Percentiles rank a stretch among this genome's conserved stretches.
Conservation (phyloP, 2,329 filamentous ascomycete genomes). For the Chrysosporium queenslandicum region DNA sequence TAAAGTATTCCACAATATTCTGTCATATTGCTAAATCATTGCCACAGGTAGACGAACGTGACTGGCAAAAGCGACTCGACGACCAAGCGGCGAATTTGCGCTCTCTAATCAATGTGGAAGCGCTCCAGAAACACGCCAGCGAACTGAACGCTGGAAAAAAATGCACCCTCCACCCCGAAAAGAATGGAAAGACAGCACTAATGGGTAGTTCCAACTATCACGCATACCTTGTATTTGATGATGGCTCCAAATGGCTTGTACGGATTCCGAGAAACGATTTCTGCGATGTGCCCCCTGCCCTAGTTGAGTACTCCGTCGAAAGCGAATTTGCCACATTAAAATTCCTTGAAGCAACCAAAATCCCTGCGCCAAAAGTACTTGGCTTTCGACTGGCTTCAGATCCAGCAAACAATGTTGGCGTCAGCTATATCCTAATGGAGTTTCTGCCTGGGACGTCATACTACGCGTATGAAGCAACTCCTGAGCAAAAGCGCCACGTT, state of each 20-base stretch:
- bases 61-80: not conserved
- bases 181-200: constrained; percentile 25
- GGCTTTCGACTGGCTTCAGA: constrained; percentile 26
- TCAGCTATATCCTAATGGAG: constrained; percentile 35
- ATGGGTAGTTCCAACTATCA: constrained; percentile 43
- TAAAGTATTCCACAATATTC: not conserved
- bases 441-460: constrained; percentile 32
- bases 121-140: constrained; percentile 31
- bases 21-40: not conserved
- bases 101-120: constrained; percentile 15
- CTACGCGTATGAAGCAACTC: constrained; percentile 24
- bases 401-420: constrained; percentile 24
- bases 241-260: constrained; percentile 37
- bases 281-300: constrained; percentile 27
- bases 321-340: constrained; percentile 36
- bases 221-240: constrained; percentile 36
- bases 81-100: not conserved
- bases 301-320: constrained; percentile 23
- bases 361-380: constrained; percentile 31
- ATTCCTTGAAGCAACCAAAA: constrained; percentile 29
- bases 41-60: not conserved
- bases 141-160: constrained; percentile 28
- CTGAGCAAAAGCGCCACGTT: constrained; percentile 29
- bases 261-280: constrained; percentile 29
- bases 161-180: constrained; percentile 34